A percentile compares a stretch with the other conserved stretches of the same genome.
phyloP scores from a whole-genome alignment of 495 filamentous ascomycete genomes.

The Aspergillus conjunctus region DNA sequence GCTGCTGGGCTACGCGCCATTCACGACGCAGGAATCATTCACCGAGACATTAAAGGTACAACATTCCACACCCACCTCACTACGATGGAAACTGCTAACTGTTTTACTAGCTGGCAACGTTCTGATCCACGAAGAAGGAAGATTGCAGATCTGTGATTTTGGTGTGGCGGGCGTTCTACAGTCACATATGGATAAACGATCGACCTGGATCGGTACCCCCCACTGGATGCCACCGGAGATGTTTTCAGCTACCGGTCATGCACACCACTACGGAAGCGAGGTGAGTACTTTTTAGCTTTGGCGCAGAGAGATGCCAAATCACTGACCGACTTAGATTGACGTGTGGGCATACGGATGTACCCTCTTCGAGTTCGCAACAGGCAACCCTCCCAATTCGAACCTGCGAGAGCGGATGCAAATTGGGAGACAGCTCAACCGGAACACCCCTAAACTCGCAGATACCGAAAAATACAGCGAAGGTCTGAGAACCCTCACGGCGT shows the following conservation, averaged over 20 bases:
- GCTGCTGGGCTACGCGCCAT: slow-evolving; percentile 82
- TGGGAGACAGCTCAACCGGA: slow-evolving; percentile 62
- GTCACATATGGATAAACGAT: slow-evolving; percentile 78
- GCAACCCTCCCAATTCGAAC: slow-evolving; percentile 69
- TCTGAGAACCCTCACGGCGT: slow-evolving; percentile 75
- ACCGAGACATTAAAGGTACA: slow-evolving; percentile 90
- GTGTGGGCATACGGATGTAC: slow-evolving; percentile 96
- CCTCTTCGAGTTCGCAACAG: slow-evolving; percentile 87
- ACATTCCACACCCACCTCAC: neutral
- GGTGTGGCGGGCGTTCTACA: slow-evolving; percentile 89
- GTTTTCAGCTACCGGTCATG: slow-evolving; percentile 49
- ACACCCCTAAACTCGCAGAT: slow-evolving; percentile 63
- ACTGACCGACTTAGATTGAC: slow-evolving; percentile 64
- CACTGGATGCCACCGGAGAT: slow-evolving; percentile 98
- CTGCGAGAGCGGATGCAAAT: slow-evolving; percentile 56
- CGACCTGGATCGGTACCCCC: slow-evolving; percentile 91
- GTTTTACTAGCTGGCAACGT: slow-evolving; percentile 72
- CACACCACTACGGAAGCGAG: slow-evolving; percentile 61
- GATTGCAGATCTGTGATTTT: slow-evolving; percentile 92
- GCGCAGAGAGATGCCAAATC: neutral
- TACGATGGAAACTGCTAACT: slow-evolving; percentile 3
- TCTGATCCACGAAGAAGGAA: slow-evolving; percentile 83
- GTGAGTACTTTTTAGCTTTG: slow-evolving; percentile 26
- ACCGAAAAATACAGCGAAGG: slow-evolving; percentile 72
- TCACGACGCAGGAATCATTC: slow-evolving; percentile 90